Percentiles rank a stretch among this genome's conserved stretches.
Conservation (phyloP, 1,284 basidiomycete genomes). For the Afroboletus lepidellus region DNA sequence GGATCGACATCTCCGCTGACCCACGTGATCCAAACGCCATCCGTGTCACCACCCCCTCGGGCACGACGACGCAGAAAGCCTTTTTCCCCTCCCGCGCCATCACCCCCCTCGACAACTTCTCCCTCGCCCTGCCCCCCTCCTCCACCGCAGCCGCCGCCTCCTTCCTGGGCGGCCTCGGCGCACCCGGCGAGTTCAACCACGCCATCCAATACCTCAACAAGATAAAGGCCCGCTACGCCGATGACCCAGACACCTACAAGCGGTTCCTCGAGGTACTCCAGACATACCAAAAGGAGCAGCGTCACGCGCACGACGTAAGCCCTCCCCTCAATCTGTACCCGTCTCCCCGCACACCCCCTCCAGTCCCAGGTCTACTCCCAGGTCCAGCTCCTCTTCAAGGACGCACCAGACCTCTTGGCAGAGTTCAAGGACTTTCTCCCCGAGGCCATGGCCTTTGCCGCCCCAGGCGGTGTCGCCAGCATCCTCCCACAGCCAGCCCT, state of each 20-base stretch:
- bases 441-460: conserved; percentile 49
- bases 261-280: conserved; percentile 98
- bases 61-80: conserved; percentile 63
- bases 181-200: conserved; percentile 86
- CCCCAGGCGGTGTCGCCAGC: conserved; percentile 36
- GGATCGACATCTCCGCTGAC: conserved; percentile 87
- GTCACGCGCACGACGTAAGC: conserved; percentile 84
- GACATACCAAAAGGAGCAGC: conserved; percentile 95
- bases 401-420: conserved; percentile 87
- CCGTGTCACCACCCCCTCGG: conserved; percentile 92
- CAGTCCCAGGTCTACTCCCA: conserved; percentile 86
- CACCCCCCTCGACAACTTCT: conserved; percentile 43
- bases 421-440: conserved; percentile 98
- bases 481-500: conserved; percentile 47
- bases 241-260: conserved; percentile 95
- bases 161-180: conserved; percentile 56
- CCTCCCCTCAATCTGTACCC: neutral
- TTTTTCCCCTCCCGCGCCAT: conserved; percentile 37
- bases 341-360: conserved; percentile 13
- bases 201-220: conserved; percentile 99
- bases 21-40: conserved; percentile 80
- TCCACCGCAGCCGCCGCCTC: conserved; percentile 54
- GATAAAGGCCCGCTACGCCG: conserved; percentile 94
- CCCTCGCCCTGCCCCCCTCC: conserved; percentile 19
- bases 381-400: conserved; percentile 90